Conservation (phyloP, 306 rosid species). For the Cicer bijugum region DNA sequence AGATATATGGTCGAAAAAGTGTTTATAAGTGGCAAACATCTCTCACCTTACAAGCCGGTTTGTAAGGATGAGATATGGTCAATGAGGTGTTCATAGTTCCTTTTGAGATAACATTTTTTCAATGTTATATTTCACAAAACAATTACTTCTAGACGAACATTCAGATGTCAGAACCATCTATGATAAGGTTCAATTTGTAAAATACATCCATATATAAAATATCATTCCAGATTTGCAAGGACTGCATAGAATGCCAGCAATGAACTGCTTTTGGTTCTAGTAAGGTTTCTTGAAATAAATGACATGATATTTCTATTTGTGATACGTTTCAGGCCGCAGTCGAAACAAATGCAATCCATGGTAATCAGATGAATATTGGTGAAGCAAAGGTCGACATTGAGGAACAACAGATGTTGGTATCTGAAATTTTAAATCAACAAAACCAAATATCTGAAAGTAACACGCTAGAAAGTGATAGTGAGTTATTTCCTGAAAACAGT, state of each 20-base stretch:
- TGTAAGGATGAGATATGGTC: neutral
- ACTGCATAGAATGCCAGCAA: too few species aligned
- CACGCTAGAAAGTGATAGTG: conserved; percentile 52
- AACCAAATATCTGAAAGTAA: conserved; percentile 63
- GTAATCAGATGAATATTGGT: conserved; percentile 46
- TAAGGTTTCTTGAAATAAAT: too few species aligned
- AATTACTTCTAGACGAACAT: neutral
- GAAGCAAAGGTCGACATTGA: conserved; percentile 55
- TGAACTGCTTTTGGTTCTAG: too few species aligned
- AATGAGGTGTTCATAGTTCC: neutral
- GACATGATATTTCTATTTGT: neutral
- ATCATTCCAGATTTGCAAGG: too few species aligned
- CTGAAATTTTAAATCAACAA: conserved; percentile 58
- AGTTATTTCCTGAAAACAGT: conserved; percentile 56
- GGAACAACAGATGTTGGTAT: conserved; percentile 44
- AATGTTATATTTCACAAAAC: neutral
- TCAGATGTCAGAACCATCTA: neutral
- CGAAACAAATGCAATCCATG: conserved; percentile 49
- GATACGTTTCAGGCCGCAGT: conserved; percentile 60
- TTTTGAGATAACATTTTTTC: neutral
- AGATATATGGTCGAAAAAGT: too few species aligned
- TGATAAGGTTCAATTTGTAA: neutral
- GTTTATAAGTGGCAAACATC: too few species aligned
- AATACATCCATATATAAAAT: too few species aligned
- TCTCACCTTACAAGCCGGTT: too few species aligned